Conservation (phyloP, 2,329 filamentous ascomycete species). For the Neofusicoccum parvum region DNA sequence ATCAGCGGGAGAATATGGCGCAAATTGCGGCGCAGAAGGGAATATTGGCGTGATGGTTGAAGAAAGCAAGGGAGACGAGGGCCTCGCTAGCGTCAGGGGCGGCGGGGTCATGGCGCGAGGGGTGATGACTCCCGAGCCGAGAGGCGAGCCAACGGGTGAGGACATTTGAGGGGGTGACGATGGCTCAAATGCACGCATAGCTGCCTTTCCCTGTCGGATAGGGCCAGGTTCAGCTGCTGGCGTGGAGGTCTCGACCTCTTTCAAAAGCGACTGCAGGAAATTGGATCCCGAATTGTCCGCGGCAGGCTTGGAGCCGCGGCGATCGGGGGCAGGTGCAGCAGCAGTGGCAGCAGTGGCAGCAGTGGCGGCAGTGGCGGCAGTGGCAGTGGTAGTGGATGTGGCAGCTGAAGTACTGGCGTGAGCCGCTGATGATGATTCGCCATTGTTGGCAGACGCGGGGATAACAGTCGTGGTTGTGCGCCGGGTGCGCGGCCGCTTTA, state of each 20-base stretch:
- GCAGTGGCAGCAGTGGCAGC: slow-evolving; percentile 34
- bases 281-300: slow-evolving; percentile 34
- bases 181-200: slow-evolving; percentile 46
- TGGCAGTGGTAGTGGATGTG: slow-evolving; percentile 31
- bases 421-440: slow-evolving; percentile 17
- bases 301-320: slow-evolving; percentile 32
- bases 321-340: slow-evolving; percentile 38
- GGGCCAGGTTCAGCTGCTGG: slow-evolving; percentile 34
- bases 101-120: slow-evolving; percentile 72
- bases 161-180: slow-evolving; percentile 50
- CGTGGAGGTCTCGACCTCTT: slow-evolving; percentile 55
- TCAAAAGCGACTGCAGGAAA: slow-evolving; percentile 82
- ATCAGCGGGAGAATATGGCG: slow-evolving; percentile 60
- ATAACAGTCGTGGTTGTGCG: slow-evolving; percentile 59
- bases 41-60: slow-evolving; percentile 74
- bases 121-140: slow-evolving; percentile 65
- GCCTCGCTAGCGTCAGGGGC: slow-evolving; percentile 61
- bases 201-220: slow-evolving; percentile 42
- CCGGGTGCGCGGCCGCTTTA: slow-evolving; percentile 84
- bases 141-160: slow-evolving; percentile 69
- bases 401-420: neutral
- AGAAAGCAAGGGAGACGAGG: slow-evolving; percentile 69
- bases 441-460: slow-evolving; percentile 32
- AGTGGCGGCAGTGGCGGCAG: slow-evolving; percentile 24
- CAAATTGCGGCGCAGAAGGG: slow-evolving; percentile 70